phyloP scores from a whole-genome alignment of 1,284 basidiomycete species.

The Ganoderma sinense region DNA sequence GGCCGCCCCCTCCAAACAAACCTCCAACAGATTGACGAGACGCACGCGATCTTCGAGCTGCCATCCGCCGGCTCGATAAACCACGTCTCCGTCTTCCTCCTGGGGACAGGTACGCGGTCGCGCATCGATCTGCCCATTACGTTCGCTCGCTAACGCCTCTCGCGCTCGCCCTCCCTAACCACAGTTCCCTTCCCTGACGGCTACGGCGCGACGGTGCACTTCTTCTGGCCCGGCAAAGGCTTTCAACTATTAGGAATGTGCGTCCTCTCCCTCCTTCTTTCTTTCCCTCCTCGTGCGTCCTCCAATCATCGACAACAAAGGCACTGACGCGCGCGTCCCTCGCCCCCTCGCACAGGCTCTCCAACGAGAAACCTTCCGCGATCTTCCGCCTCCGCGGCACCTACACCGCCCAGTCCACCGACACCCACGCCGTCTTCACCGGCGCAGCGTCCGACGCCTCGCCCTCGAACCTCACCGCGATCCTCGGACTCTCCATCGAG shows the following conservation, averaged over 20 bases:
- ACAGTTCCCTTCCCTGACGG: constrained; percentile 88
- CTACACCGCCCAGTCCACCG: constrained; percentile 56
- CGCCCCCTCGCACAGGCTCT: constrained; percentile 63
- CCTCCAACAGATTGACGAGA: constrained; percentile 81
- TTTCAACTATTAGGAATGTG: constrained; percentile 91
- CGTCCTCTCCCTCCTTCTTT: constrained; percentile 45
- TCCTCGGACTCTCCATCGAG: constrained; percentile 78
- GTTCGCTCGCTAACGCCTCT: not conserved
- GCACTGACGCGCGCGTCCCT: not conserved
- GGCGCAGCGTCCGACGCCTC: constrained; percentile 40
- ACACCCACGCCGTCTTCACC: constrained; percentile 64
- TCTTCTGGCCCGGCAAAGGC: constrained; percentile 89
- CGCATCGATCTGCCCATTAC: not conserved
- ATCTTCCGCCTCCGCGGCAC: constrained; percentile 87
- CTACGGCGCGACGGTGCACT: constrained; percentile 89
- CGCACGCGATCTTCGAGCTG: constrained; percentile 86
- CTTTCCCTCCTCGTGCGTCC: not conserved
- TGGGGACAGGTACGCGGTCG: constrained; percentile 75
- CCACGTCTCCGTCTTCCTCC: constrained; percentile 88
- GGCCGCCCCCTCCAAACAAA: constrained; percentile 82
- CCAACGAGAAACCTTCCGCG: constrained; percentile 91
- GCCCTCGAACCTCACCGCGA: constrained; percentile 62
- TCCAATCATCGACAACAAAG: too few species aligned
- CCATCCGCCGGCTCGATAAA: constrained; percentile 83
- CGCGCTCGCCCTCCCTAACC: not conserved